These are phyloP conservation scores for Botrytis hyacinthi DNA, from an alignment of 2,329 filamentous ascomycete species.

Conservation along the genomic window DNA sequence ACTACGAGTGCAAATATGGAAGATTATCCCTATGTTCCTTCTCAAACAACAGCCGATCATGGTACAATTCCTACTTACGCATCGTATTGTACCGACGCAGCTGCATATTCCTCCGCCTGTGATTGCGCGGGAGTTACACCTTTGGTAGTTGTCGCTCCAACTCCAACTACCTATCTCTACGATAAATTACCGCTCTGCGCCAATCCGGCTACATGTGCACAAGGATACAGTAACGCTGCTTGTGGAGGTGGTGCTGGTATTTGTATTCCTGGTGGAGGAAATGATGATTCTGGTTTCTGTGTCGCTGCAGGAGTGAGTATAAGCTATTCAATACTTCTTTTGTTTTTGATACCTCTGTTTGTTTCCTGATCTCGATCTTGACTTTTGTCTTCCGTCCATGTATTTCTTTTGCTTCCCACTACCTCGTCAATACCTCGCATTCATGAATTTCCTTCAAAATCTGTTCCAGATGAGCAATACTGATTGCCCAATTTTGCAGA, in stretches of 20 bases:
- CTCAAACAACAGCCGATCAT: neutral
- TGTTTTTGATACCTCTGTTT: neutral
- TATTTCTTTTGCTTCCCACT: neutral
- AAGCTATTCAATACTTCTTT: neutral
- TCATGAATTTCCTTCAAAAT: neutral
- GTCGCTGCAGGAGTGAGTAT: neutral
- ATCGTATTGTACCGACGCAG: slow-evolving; percentile 5
- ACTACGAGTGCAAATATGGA: slow-evolving; percentile 12
- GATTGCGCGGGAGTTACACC: slow-evolving; percentile 5
- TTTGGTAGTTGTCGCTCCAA: neutral
- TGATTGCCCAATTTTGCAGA: neutral
- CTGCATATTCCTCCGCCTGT: slow-evolving; percentile 17
- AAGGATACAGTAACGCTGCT: neutral
- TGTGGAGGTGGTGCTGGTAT: slow-evolving; percentile 15
- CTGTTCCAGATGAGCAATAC: neutral
- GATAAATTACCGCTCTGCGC: slow-evolving; percentile 11
- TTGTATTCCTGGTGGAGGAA: neutral
- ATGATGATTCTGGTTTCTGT: slow-evolving; percentile 13
- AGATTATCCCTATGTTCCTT: slow-evolving; percentile 1
- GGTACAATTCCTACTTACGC: slow-evolving; percentile 15
- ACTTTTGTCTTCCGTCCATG: neutral
- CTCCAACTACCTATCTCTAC: slow-evolving; percentile 10
- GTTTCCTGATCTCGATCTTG: neutral
- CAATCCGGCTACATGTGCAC: slow-evolving; percentile 5
- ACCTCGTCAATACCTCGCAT: neutral